Conservation (phyloP, 345 rosid species). For the Melastoma malabathricum region DNA sequence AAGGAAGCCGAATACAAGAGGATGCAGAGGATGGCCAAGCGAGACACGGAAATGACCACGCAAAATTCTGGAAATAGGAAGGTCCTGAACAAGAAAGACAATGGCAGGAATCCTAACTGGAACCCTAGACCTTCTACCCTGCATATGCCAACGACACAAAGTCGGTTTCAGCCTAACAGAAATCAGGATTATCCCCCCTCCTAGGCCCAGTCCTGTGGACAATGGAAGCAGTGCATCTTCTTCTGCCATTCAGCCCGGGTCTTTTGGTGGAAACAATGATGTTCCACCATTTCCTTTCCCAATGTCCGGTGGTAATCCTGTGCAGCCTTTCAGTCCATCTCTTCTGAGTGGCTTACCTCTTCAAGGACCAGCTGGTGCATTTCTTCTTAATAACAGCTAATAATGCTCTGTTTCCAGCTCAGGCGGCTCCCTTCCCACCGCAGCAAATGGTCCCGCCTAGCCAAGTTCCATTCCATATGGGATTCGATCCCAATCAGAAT, state of each 20-base stretch:
- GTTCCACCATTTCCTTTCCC: slow-evolving; percentile 21
- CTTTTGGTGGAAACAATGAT: slow-evolving; percentile 18
- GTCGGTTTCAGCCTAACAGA: slow-evolving; percentile 13
- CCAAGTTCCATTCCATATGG: slow-evolving; percentile 36
- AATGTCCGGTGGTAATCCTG: slow-evolving; percentile 19
- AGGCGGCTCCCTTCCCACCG: slow-evolving; percentile 30
- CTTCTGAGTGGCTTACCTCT: slow-evolving; percentile 22
- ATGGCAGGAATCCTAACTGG: slow-evolving; percentile 28
- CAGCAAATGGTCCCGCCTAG: slow-evolving; percentile 21
- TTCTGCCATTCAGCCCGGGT: slow-evolving; percentile 14
- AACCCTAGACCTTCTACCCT: slow-evolving; percentile 20
- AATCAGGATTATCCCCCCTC: slow-evolving; percentile 11
- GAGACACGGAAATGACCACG: slow-evolving; percentile 32
- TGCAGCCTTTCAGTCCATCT: slow-evolving; percentile 15
- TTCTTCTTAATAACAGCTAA: slow-evolving; percentile 23
- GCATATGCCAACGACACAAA: slow-evolving; percentile 13
- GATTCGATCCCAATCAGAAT: slow-evolving; percentile 31
- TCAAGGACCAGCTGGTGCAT: slow-evolving; percentile 19
- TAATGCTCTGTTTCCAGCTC: slow-evolving; percentile 34
- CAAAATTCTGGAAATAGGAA: slow-evolving; percentile 30
- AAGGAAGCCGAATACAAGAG: slow-evolving; percentile 72
- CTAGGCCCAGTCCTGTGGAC: slow-evolving; percentile 15
- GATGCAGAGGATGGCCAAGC: slow-evolving; percentile 55
- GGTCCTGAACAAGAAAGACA: slow-evolving; percentile 37
- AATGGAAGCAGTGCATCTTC: slow-evolving; percentile 12